Evolutionary conservation across 139 green algal genomes (phyloP).

Genomic region (Picochlorum sp.): DNA sequence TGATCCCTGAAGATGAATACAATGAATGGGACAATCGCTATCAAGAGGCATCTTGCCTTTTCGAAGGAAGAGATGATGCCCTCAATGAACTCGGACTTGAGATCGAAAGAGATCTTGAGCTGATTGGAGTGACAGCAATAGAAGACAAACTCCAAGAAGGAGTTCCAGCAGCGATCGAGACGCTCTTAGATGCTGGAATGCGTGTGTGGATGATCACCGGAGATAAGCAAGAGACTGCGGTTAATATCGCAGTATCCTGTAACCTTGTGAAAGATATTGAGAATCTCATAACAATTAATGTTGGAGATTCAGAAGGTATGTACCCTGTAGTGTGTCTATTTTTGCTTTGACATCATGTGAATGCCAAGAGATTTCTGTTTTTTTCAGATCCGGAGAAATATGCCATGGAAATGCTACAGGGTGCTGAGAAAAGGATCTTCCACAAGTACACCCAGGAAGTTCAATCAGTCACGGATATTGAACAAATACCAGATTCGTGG

Average conservation of each 20-base stretch:
- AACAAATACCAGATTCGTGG: slow-evolving; percentile 14
- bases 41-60: slow-evolving; percentile 34
- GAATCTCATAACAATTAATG: slow-evolving; percentile 47
- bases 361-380: background rate
- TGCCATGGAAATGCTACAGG: background rate
- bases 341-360: background rate
- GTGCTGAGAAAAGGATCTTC: background rate
- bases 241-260: slow-evolving; percentile 89
- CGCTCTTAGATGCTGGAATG: slow-evolving; percentile 77
- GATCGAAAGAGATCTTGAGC: slow-evolving; percentile 68
- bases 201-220: slow-evolving; percentile 85
- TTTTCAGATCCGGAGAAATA: background rate
- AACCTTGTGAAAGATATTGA: slow-evolving; percentile 63
- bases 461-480: background rate
- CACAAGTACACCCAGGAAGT: background rate
- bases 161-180: slow-evolving; percentile 83
- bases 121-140: slow-evolving; percentile 93
- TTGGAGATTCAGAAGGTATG: slow-evolving; percentile 26
- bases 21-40: slow-evolving; percentile 49
- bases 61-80: slow-evolving; percentile 51
- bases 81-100: slow-evolving; percentile 43
- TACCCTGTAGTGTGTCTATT: slow-evolving; percentile 5
- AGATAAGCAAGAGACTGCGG: slow-evolving; percentile 81
- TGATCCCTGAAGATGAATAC: slow-evolving; percentile 32
- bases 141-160: slow-evolving; percentile 94